Base-by-base conservation (phyloP, 140 eudicot genomes). In the Cichorium intybus region DNA sequence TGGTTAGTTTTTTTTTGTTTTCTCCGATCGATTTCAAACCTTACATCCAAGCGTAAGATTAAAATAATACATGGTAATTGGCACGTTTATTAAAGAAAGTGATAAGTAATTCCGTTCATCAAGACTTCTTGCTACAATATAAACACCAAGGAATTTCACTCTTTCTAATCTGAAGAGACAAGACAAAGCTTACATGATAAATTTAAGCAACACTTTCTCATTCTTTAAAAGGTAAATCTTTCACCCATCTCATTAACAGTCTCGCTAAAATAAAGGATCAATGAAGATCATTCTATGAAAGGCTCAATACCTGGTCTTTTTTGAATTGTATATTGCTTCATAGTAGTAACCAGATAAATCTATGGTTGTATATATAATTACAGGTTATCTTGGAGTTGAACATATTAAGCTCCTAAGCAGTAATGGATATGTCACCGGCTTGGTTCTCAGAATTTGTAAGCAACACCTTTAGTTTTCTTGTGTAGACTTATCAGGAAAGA, bases 391-490 rank as follows among this genome's bases (percentile, higher is more conserved):
- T 15, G 48, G 48, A 41, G 16, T 41, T 41, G 48, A 41, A 41
- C 48, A 41, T 10, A 15, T 12, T 41, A 41, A 41, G 48, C 48
- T 10, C 48, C 5, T 3, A 41, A 41, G 15, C 26, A 39, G 46
- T 29, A 17, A 64, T 73, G 73, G 68, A 73, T 33, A 23, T 65
- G 16, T 27, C 78, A 4, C 37, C 43, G 1, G 46, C 37, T 22
- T 73, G 78, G 78, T 56, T 73, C 45, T 17, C 78, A 28, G 61
- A 64, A 45, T 51, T 56, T 18, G 78, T 73, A 73, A 64, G 66
- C 43, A 73, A 60, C 29, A 22, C 5, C 20, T 16, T 14, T 18
- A 41, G 8, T 14, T 28, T 0, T 14, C 24, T 58, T 11, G 4
- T 43, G 49, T 50, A 49, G 2, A 24, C 8, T 49, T 48, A 6